Conservation (phyloP, 2,329 filamentous ascomycete genomes). For the Davidsoniella neocaledoniae region DNA sequence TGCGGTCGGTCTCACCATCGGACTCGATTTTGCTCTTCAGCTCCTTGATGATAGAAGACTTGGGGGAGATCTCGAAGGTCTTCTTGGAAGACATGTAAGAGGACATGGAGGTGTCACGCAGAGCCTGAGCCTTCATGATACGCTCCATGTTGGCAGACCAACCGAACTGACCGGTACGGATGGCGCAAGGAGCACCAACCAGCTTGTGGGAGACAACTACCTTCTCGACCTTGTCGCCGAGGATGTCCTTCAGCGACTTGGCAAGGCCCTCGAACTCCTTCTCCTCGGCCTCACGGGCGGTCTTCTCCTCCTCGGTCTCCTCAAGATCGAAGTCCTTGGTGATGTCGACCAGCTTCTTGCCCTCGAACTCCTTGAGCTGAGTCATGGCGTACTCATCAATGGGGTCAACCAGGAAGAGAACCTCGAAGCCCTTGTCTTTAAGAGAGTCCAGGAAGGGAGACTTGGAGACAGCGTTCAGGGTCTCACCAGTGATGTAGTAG, state of each 20-base stretch:
- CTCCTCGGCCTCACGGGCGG: conserved; percentile 82
- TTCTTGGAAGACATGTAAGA: conserved; percentile 99
- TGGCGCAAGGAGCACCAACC: conserved; percentile 82
- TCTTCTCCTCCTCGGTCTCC: conserved; percentile 99
- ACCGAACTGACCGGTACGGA: conserved; percentile 98
- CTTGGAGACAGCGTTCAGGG: conserved; percentile 92
- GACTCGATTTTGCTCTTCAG: conserved; percentile 98
- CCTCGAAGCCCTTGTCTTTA: conserved; percentile 98
- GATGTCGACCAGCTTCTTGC: conserved; percentile 99
- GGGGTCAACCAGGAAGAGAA: conserved; percentile 97
- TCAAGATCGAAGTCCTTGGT: conserved; percentile 99
- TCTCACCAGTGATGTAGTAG: conserved; percentile 99
- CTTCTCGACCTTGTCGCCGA: conserved; percentile 99
- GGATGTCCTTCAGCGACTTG: conserved; percentile 97
- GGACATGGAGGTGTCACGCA: conserved; percentile 98
- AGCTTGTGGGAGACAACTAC: conserved; percentile 98
- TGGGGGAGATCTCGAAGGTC: conserved; percentile 99
- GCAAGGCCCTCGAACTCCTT: conserved; percentile 92
- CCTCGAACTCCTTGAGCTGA: conserved; percentile 98
- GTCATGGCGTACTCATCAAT: conserved; percentile 99
- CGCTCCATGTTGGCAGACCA: conserved; percentile 99
- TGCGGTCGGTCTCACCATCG: conserved; percentile 96
- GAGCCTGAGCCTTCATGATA: conserved; percentile 99
- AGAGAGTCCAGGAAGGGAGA: conserved; percentile 98
- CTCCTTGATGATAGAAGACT: conserved; percentile 95